Evolutionary conservation across 352 stramenopile genomes (phyloP), one percentile per base, ranked within the genome.

Genomic region (Globisporangium spiculum): DNA sequence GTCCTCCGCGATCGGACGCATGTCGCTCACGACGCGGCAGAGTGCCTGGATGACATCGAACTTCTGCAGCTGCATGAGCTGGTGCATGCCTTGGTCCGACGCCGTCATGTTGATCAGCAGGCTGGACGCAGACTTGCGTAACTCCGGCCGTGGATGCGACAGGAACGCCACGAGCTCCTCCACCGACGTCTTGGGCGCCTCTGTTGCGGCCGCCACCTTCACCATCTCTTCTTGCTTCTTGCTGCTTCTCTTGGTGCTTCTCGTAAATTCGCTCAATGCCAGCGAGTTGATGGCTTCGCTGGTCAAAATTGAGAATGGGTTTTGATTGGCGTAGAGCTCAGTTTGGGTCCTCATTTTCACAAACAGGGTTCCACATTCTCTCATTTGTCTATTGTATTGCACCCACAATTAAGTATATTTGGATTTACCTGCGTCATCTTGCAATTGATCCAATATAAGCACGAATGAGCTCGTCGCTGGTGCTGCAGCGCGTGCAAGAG

Each of bases 91-190:
- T 63, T 89, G 76, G 75, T 96, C 88, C 24, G 88, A 93, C 32
- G 84, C 88, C 64, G 88, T 94, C 76, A 96, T 83, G 63, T 90
- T 86, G 65, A 94, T 80, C 59, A 93, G 78, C 58, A 94, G 72
- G 70, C 84, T 90, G 27, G 88, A 90, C 70, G 88, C 83, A 3
- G 88, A 93, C 74, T 96, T 94, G 67, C 88, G 88, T 72, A 96
- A 67, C 75, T 94, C 88, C 2, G 88, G 81, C n/a, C 88, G 86
- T 63, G 83, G 82, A 66, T 92, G 85, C 63, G 85, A 87, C 58
- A 96, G 74, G 76, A 96, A 96, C 1, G 76, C 81, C 63, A 94
- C 88, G 44, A 96, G 76, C 46, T 96, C 88, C 74, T 93, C 83
- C 71, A 96, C 76, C 50, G 84, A 93, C 75, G 90, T 89, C 63